Base-by-base conservation (phyloP, 495 filamentous ascomycete species). In the Penicillium ochrochloron region DNA sequence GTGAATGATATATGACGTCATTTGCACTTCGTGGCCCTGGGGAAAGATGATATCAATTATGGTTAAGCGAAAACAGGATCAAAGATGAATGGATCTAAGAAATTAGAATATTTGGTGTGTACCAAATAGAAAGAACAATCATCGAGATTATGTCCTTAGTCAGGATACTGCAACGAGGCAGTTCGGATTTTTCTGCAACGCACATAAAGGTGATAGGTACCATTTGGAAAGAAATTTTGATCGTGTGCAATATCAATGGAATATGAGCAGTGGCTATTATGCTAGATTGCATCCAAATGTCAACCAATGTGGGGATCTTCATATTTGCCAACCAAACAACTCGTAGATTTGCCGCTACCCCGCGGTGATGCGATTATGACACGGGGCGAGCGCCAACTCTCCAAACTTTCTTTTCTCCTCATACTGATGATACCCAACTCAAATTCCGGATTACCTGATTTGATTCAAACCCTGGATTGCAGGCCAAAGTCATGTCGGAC, bases 281-380 rank as follows among this genome's bases (percentile, higher is more conserved):
- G 25, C 25, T 2, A 11, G 9, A 21, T 46, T 4, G 23, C 12
- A 11, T 29, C 25, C 0, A 51, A 0, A 2, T 29, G 3, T 17
- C 25, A 17, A 51, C 27, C 12, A 27, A 27, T 29, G 48, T 12
- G 14, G 5, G 48, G 48, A 29, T 29, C 11, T 27, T 48, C n/a
- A 19, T 48, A 9, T 48, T 44, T 5, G 4, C 46, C 21, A 27
- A 4, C 10, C 19, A 48, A 12, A 23, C 21, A 4, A 23, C 3
- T 23, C 15, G 14, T 5, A 29, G 23, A 27, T 7, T 27, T 3
- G 48, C 48, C 48, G 27, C 48, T 52, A 52, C 48, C 48, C 48
- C 48, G 48, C 48, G 12, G 48, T 52, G 48, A 52, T 52, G 48
- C 25, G 48, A 52, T 52, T 52, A 52, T 52, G 48, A 52, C 48